A percentile compares a stretch with the other conserved stretches of the same genome.
Conservation (phyloP, 805 yeast genomes). For the Metschnikowia lochheadii region DNA sequence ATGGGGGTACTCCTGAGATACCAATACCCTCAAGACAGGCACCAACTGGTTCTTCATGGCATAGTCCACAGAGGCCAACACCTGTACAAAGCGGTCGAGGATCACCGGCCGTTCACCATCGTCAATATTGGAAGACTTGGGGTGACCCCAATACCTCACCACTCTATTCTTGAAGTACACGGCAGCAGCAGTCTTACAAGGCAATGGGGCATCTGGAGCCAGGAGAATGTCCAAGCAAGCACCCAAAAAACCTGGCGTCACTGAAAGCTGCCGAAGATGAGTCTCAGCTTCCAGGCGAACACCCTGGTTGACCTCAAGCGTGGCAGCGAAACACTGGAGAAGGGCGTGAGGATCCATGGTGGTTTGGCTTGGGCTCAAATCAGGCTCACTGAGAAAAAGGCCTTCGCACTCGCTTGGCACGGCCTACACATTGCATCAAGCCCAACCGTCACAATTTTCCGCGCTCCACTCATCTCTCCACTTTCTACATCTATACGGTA, state of each 20-base stretch:
- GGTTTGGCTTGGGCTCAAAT: not conserved
- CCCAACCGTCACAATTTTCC: not conserved
- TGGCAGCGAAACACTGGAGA: slow-evolving; percentile 74
- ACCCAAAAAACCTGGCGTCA: slow-evolving; percentile 67
- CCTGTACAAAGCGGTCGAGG: slow-evolving; percentile 62
- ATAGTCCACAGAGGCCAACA: slow-evolving; percentile 43
- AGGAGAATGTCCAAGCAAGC: slow-evolving; percentile 76
- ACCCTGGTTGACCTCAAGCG: slow-evolving; percentile 62
- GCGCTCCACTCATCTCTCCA: not conserved
- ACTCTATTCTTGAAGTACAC: slow-evolving; percentile 79
- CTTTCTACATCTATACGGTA: not conserved
- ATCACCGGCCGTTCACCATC: slow-evolving; percentile 72
- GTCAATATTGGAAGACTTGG: slow-evolving; percentile 39
- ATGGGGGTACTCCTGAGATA: slow-evolving; percentile 31
- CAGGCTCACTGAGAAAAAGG: not conserved
- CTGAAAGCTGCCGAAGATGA: slow-evolving; percentile 55
- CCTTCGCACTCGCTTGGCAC: not conserved
- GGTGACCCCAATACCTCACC: slow-evolving; percentile 53
- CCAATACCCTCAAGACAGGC: slow-evolving; percentile 38
- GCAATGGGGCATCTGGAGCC: slow-evolving; percentile 36
- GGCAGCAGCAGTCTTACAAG: slow-evolving; percentile 68
- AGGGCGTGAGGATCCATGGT: slow-evolving; percentile 65
- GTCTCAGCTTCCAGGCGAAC: slow-evolving; percentile 67
- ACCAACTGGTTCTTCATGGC: slow-evolving; percentile 37
- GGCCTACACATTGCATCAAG: not conserved